Evolutionary conservation across 768 basidiomycete species (phyloP).

Genomic region (Agaricus blazei): DNA sequence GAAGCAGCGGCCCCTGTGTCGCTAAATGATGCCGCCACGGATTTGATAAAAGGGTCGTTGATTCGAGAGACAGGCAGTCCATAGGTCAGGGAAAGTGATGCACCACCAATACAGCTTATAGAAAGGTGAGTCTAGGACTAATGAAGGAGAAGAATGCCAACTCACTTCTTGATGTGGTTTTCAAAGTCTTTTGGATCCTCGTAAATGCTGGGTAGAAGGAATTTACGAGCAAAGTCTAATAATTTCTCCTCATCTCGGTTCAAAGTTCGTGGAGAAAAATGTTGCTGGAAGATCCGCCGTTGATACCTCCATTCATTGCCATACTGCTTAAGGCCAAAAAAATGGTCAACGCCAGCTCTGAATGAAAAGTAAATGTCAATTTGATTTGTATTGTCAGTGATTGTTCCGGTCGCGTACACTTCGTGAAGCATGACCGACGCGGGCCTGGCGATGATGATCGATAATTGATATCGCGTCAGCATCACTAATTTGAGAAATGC

Average conservation of each 20-base stretch:
- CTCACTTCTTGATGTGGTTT: conserved; percentile 7
- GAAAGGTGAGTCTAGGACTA: too few relatives aligned
- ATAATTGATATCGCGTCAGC: too few relatives aligned
- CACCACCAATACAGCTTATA: not conserved
- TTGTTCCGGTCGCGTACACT: conserved; percentile 1
- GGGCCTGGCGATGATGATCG: not conserved
- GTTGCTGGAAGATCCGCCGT: conserved; percentile 20
- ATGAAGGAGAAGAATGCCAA: not conserved
- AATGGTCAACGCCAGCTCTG: not conserved
- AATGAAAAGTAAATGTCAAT: too few relatives aligned
- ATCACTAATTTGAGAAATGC: not conserved
- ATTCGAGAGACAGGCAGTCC: not conserved
- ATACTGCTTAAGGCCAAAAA: conserved; percentile 16
- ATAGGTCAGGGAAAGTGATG: not conserved
- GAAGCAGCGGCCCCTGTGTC: not conserved
- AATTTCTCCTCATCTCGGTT: not conserved
- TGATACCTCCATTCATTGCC: conserved; percentile 20
- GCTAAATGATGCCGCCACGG: not conserved
- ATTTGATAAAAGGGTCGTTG: not conserved
- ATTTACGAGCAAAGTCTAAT: conserved; percentile 3
- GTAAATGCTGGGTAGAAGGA: conserved; percentile 2
- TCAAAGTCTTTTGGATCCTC: conserved; percentile 2
- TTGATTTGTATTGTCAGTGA: too few relatives aligned
- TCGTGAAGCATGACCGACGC: conserved; percentile 1
- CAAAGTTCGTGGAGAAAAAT: conserved; percentile 12